A percentile compares a stretch with the other conserved stretches of the same genome.
Evolutionary conservation across 2,329 filamentous ascomycete species (phyloP).

Genomic region (Colletotrichum karsti): DNA sequence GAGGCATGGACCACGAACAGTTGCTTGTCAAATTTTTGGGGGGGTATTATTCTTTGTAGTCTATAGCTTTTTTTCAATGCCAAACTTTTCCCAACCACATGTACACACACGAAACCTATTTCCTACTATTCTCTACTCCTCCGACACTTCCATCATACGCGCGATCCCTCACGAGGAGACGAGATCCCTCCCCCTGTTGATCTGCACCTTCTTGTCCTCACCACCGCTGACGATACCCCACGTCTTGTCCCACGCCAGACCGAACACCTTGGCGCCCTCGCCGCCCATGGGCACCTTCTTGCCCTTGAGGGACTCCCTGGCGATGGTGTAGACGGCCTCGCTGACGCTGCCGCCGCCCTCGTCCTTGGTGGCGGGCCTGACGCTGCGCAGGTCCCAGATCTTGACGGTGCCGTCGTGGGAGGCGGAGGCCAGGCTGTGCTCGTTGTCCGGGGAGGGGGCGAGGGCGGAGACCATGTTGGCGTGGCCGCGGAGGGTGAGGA

Average conservation of each 20-base stretch:
- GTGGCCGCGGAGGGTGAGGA: conserved; percentile 93
- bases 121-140: neutral
- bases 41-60: conserved; percentile 30
- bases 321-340: conserved; percentile 79
- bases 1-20: neutral
- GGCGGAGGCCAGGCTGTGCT: conserved; percentile 87
- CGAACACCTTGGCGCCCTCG: conserved; percentile 90
- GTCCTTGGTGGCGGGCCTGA: conserved; percentile 65
- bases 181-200: conserved; percentile 75
- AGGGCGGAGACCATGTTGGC: conserved; percentile 69
- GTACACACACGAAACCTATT: neutral
- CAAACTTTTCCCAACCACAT: conserved; percentile 28
- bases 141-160: neutral
- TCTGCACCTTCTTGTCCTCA: conserved; percentile 94
- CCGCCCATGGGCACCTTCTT: conserved; percentile 74
- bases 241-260: conserved; percentile 83
- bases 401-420: conserved; percentile 92
- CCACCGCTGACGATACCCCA: conserved; percentile 92
- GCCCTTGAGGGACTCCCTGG: conserved; percentile 75
- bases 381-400: conserved; percentile 90
- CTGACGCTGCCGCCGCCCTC: conserved; percentile 71
- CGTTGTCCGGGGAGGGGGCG: conserved; percentile 66
- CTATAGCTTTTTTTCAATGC: conserved; percentile 23
- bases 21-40: neutral
- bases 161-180: conserved; percentile 45